Conservation (phyloP, 306 rosid genomes). For the Hippophae gyantsensis region DNA sequence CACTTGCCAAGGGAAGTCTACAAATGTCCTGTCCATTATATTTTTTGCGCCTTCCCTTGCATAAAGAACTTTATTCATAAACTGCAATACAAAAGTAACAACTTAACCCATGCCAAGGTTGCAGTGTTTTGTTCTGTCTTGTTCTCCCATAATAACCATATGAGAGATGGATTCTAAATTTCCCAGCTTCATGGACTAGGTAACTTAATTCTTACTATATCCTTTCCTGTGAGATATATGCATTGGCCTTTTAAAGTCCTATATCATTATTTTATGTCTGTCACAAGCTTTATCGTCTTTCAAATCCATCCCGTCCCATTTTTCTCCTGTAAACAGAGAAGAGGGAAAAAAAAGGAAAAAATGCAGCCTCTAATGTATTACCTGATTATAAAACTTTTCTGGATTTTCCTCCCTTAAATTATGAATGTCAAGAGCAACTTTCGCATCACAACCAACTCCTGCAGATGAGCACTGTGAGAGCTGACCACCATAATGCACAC, state of each 20-base stretch:
- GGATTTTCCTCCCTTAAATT: conserved; percentile 98
- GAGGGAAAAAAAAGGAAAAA: no score
- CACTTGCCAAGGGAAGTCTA: conserved; percentile 85
- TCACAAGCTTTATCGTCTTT: not conserved
- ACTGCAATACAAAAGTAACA: conserved; percentile 47
- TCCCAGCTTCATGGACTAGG: no score
- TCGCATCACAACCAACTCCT: conserved; percentile 99
- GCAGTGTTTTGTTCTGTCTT: no score
- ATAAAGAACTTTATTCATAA: conserved; percentile 98
- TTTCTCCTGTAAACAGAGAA: no score
- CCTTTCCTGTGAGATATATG: no score
- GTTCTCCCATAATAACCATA: no score
- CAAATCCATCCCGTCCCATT: not conserved
- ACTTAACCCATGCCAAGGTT: not conserved
- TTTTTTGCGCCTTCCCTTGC: conserved; percentile 98
- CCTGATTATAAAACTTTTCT: conserved; percentile 97
- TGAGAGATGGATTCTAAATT: no score
- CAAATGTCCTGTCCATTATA: conserved; percentile 94
- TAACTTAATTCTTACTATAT: no score
- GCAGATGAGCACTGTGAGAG: conserved; percentile 23
- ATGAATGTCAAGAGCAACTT: conserved; percentile 98
- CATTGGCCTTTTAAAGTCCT: no score
- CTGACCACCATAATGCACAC: conserved; percentile 12
- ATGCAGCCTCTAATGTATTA: not conserved
- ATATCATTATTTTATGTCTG: no score